Conservation (phyloP, 495 filamentous ascomycete genomes). For the Entonaema liquescens region DNA sequence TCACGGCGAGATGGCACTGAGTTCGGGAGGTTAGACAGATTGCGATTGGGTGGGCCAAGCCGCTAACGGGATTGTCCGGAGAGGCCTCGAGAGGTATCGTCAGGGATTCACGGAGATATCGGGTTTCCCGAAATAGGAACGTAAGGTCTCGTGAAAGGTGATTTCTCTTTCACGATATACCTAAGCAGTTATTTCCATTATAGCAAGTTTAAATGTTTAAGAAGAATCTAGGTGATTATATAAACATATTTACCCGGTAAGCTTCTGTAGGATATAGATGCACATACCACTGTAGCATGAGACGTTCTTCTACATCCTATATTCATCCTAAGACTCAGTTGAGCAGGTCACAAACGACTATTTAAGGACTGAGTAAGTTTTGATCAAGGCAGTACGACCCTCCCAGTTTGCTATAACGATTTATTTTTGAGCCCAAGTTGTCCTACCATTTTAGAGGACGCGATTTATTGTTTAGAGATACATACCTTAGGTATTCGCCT, state of each 20-base stretch:
- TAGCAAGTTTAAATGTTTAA: not conserved
- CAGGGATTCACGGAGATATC: constrained; percentile 32
- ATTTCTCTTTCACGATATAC: not conserved
- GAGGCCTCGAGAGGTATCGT: constrained; percentile 19
- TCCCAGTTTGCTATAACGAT: too few species aligned
- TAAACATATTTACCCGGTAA: not conserved
- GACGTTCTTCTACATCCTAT: too few species aligned
- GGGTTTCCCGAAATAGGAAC: constrained; percentile 18
- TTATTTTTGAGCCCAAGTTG: too few species aligned
- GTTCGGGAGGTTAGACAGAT: constrained; percentile 30
- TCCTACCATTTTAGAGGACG: too few species aligned
- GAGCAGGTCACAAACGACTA: too few species aligned
- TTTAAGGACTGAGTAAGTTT: too few species aligned
- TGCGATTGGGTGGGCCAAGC: constrained; percentile 42
- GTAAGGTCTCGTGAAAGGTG: not conserved
- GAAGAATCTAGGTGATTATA: not conserved
- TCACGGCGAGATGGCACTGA: constrained; percentile 40
- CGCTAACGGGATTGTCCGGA: constrained; percentile 44
- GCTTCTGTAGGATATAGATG: not conserved
- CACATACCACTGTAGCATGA: too few species aligned
- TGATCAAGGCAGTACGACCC: too few species aligned
- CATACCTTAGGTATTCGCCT: too few species aligned
- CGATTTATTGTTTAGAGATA: too few species aligned
- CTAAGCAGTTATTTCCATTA: not conserved
- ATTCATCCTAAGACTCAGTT: too few species aligned